Percentiles rank a stretch among this genome's conserved stretches.
phyloP scores from a whole-genome alignment of 108 stramenopile genomes.

The Epithemia pelagica region DNA sequence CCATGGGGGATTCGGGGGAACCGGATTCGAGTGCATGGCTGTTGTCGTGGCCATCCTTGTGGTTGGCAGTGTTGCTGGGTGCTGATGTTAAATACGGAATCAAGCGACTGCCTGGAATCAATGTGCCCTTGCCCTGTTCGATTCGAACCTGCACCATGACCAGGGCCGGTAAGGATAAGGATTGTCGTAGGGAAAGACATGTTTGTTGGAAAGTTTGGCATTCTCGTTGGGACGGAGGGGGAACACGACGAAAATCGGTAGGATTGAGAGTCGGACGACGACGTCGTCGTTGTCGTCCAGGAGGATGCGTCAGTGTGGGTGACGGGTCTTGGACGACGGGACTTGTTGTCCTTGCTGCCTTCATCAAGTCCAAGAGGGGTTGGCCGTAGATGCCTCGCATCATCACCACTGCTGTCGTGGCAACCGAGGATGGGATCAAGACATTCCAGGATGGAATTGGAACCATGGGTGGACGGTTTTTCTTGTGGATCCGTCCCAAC shows the following conservation, averaged over 20 bases:
- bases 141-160: constrained; percentile 51
- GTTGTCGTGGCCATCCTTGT: constrained; percentile 32
- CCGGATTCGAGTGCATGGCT: constrained; percentile 1
- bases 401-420: constrained; percentile 22
- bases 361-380: constrained; percentile 50
- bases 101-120: neutral
- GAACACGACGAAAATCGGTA: constrained; percentile 17
- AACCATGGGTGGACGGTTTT: neutral
- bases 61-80: no score
- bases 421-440: neutral
- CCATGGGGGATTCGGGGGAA: constrained; percentile 18
- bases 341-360: constrained; percentile 17
- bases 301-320: neutral
- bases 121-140: constrained; percentile 34
- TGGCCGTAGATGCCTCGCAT: constrained; percentile 65
- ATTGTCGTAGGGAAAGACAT: constrained; percentile 32
- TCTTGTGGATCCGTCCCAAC: neutral
- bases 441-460: neutral
- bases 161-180: constrained; percentile 68
- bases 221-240: constrained; percentile 33
- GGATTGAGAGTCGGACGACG: constrained; percentile 21
- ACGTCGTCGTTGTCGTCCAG: constrained; percentile 6
- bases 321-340: constrained; percentile 8
- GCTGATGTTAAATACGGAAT: no score
- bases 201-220: constrained; percentile 17